Evolutionary conservation across 164 flowering plant genomes (phyloP).

Genomic region (Warburgia ugandensis): DNA sequence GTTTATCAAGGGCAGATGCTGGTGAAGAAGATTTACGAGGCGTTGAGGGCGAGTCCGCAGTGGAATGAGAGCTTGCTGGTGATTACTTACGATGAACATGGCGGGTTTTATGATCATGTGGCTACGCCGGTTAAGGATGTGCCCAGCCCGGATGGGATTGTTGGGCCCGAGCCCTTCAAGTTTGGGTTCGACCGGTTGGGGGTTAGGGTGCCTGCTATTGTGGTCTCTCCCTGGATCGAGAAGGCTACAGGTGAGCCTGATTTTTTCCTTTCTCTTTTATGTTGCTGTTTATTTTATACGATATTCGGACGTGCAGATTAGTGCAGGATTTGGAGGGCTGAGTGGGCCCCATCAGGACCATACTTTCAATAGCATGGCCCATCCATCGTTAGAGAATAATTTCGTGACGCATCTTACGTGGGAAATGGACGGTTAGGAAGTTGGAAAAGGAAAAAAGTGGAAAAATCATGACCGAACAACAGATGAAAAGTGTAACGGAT

Average conservation of each 20-base stretch:
- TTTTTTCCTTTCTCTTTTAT: background rate
- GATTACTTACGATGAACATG: conserved; percentile 91
- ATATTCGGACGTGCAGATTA: background rate
- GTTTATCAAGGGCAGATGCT: conserved; percentile 80
- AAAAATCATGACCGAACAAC: too few species aligned
- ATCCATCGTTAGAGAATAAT: too few species aligned
- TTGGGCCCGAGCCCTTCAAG: conserved; percentile 70
- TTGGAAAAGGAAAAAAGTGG: too few species aligned
- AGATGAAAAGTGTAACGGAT: too few species aligned
- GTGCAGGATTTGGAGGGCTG: background rate
- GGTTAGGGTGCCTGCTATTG: conserved; percentile 77
- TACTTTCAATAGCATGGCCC: too few species aligned
- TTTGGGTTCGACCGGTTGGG: conserved; percentile 80
- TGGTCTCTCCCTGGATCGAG: conserved; percentile 83
- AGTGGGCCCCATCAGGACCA: too few species aligned
- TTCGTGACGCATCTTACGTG: too few species aligned
- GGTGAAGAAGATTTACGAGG: conserved; percentile 91
- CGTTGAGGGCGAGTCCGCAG: conserved; percentile 79
- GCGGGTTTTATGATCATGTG: conserved; percentile 89
- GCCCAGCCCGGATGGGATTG: conserved; percentile 87
- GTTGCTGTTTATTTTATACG: background rate
- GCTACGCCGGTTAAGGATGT: conserved; percentile 69
- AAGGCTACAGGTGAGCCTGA: conserved; percentile 63
- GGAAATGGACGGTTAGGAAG: too few species aligned
- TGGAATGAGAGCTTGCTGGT: conserved; percentile 77